Evolutionary conservation across 2,329 filamentous ascomycete species (phyloP).

Genomic region (Magnaporthiopsis poae): DNA sequence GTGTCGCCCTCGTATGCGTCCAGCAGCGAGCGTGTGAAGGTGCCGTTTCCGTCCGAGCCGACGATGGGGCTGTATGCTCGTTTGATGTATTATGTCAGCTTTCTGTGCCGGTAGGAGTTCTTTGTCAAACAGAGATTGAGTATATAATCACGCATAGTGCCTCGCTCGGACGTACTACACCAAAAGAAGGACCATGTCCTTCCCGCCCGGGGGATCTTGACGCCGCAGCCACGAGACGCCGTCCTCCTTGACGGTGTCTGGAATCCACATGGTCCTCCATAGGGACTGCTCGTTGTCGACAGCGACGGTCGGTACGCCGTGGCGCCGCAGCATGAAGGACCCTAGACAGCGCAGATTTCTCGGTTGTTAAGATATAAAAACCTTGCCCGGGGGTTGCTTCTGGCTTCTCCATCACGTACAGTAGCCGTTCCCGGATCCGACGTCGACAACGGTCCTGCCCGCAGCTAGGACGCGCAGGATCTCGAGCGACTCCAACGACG

Average conservation of each 20-base stretch:
- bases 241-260: slow-evolving; percentile 54
- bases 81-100: background rate
- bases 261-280: slow-evolving; percentile 61
- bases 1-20: slow-evolving; percentile 52
- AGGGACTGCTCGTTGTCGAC: slow-evolving; percentile 59
- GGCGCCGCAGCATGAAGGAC: slow-evolving; percentile 57
- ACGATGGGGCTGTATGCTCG: slow-evolving; percentile 2
- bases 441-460: slow-evolving; percentile 48
- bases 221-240: slow-evolving; percentile 47
- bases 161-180: slow-evolving; percentile 40
- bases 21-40: slow-evolving; percentile 55
- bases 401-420: slow-evolving; percentile 27
- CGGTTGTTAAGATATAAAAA: background rate
- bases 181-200: slow-evolving; percentile 52
- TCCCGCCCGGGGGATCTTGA: slow-evolving; percentile 29
- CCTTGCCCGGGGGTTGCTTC: background rate
- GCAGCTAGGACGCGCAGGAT: slow-evolving; percentile 48
- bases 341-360: background rate
- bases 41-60: slow-evolving; percentile 41
- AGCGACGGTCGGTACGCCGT: slow-evolving; percentile 44
- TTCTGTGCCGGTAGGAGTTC: too few relatives aligned
- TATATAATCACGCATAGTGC: too few relatives aligned
- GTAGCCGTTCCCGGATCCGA: slow-evolving; percentile 66
- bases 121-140: too few relatives aligned
- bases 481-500: slow-evolving; percentile 55